A percentile compares a stretch with the other conserved stretches of the same genome.
These are phyloP conservation scores for Eutrema heterophyllum DNA, from an alignment of 345 rosid species.

Conservation along the genomic window DNA sequence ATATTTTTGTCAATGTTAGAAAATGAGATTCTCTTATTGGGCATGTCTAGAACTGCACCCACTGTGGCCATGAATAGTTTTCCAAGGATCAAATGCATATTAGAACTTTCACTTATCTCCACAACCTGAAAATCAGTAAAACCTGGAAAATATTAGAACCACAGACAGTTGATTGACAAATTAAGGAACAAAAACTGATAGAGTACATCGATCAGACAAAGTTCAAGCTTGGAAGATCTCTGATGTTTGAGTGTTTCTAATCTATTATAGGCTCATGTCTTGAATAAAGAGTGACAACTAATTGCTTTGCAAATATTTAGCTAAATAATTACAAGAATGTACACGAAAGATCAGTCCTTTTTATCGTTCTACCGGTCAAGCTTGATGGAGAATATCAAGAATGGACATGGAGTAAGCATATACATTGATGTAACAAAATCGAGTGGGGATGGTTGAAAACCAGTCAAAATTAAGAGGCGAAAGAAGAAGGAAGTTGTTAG, in stretches of 20 bases:
- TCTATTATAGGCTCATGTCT: neutral
- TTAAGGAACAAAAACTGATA: neutral
- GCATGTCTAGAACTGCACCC: no score
- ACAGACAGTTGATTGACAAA: neutral
- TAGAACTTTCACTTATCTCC: no score
- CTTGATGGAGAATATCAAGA: constrained; percentile 12
- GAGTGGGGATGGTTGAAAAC: neutral
- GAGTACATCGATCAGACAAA: neutral
- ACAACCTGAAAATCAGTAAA: no score
- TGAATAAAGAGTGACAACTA: neutral
- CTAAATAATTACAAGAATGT: neutral
- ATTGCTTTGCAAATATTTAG: neutral
- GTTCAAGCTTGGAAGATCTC: neutral
- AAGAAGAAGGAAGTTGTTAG: neutral
- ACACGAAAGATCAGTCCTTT: neutral
- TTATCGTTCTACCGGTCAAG: neutral
- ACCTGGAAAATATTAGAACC: no score
- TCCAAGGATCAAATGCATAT: no score
- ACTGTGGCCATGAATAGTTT: no score
- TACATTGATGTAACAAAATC: neutral
- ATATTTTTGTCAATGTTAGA: no score
- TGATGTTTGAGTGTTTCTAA: neutral
- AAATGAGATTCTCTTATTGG: no score
- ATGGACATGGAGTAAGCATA: neutral
- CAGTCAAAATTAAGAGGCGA: neutral